phyloP scores from a whole-genome alignment of 2,329 filamentous ascomycete species.

The Neopestalotiopsis rosae region DNA sequence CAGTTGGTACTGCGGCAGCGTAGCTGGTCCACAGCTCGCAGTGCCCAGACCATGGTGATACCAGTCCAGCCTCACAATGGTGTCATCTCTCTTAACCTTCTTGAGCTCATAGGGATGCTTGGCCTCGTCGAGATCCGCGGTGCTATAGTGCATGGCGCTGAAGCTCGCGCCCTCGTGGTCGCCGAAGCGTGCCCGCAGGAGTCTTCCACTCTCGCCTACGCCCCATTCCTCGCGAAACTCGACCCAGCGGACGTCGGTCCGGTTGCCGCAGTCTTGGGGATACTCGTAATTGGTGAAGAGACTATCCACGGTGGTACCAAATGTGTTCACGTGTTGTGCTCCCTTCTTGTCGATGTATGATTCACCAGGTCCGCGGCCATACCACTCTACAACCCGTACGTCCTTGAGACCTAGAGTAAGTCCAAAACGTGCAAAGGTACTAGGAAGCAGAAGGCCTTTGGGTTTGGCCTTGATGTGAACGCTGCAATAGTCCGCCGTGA shows the following conservation, averaged over 20 bases:
- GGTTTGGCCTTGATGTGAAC: constrained; percentile 56
- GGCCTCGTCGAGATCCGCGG: constrained; percentile 56
- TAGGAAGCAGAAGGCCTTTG: constrained; percentile 53
- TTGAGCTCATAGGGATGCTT: constrained; percentile 66
- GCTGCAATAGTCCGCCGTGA: constrained; percentile 52
- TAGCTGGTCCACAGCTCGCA: constrained; percentile 65
- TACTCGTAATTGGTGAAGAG: constrained; percentile 69
- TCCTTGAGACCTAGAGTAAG: constrained; percentile 52
- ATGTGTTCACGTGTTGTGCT: constrained; percentile 63
- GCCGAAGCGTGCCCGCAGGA: constrained; percentile 52
- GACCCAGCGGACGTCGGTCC: constrained; percentile 67
- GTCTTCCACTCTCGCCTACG: constrained; percentile 32
- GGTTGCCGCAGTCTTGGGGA: constrained; percentile 71
- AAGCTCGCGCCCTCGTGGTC: constrained; percentile 59
- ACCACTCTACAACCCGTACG: constrained; percentile 60
- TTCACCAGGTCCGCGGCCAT: constrained; percentile 70
- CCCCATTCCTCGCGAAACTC: constrained; percentile 44
- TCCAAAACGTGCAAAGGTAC: constrained; percentile 68
- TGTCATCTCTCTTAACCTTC: constrained; percentile 52
- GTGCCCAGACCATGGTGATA: constrained; percentile 68
- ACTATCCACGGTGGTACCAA: constrained; percentile 50
- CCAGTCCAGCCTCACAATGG: constrained; percentile 64
- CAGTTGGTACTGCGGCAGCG: constrained; percentile 53
- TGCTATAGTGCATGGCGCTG: constrained; percentile 59
- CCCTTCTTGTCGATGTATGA: constrained; percentile 70